These are phyloP conservation scores for Salix viminalis DNA, from an alignment of 345 rosid species.

Conservation along the genomic window DNA sequence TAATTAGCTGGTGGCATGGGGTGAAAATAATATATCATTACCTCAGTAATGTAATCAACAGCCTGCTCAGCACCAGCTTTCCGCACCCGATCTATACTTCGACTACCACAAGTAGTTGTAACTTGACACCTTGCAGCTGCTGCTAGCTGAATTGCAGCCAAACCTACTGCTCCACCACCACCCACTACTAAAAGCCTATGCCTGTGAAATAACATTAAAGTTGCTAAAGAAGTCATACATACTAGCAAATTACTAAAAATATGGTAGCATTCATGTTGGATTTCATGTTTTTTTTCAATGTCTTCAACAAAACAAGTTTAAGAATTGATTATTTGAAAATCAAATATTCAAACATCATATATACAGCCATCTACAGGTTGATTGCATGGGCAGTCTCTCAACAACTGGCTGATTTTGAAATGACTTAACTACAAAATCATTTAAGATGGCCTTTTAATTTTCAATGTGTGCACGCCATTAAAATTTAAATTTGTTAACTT, in stretches of 20 bases:
- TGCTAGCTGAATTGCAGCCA: slow-evolving; percentile 81
- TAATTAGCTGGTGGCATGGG: slow-evolving; percentile 1
- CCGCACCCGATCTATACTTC: slow-evolving; percentile 49
- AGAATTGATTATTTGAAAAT: neutral
- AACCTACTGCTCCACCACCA: slow-evolving; percentile 97
- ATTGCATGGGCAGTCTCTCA: no score
- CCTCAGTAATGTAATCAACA: slow-evolving; percentile 82
- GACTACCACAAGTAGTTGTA: slow-evolving; percentile 74
- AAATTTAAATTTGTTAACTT: no score
- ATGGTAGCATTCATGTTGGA: neutral
- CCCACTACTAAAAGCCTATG: slow-evolving; percentile 77
- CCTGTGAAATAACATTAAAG: slow-evolving; percentile 39
- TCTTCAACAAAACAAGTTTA: neutral
- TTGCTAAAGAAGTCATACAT: neutral
- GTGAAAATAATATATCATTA: slow-evolving; percentile 20
- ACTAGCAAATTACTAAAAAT: slow-evolving; percentile 1
- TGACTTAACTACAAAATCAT: no score
- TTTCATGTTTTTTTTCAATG: neutral
- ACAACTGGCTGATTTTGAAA: no score
- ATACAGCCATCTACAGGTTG: neutral
- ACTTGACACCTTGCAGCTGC: slow-evolving; percentile 76
- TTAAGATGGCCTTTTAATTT: no score
- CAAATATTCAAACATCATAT: neutral
- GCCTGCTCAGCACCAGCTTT: slow-evolving; percentile 89
- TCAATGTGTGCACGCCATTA: no score